Evolutionary conservation across 2,329 filamentous ascomycete species (phyloP), one percentile per base, ranked within the genome.

Genomic region (Decorospora gaudefroyi): DNA sequence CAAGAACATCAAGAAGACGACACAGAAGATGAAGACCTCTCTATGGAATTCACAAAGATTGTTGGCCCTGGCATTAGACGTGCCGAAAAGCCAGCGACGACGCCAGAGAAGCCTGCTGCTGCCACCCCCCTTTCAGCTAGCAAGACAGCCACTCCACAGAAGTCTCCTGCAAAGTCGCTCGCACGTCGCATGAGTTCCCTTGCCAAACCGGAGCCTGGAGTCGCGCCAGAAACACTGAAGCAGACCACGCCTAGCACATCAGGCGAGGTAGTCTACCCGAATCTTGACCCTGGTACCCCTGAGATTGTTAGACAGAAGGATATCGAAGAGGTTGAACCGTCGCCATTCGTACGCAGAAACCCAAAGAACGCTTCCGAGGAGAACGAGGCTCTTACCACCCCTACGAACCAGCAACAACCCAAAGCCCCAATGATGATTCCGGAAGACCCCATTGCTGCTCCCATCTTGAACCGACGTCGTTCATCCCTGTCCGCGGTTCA

Each of bases 21-120:
- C 12, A 42, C 46, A 13, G 62, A 57, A 38, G 66, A 58, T 9
- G 61, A 55, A 66, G 78, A 74, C 65, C 71, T 78, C 17, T 76
- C 75, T n/a, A 78, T 78, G 76, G 76, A 78, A 38, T 69, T 78
- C 21, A 78, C 76, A 1, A 72, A 72, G n/a, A 72, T 74, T 6
- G 61, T 78, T 30, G 76, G 74, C 4, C 60, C 62, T 6, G 73
- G 72, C 23, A 76, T 77, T 42, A 69, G 62, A 45, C 56, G 53
- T 22, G 17, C 51, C 15, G 53, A 37, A 4, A 47, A 48, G n/a
- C 34, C 33, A 30, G 27, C 46, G 17, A 27, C 53, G 23, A 60
- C 57, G 12, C 56, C 62, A 22, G 59, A 59, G 21, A 56, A 58
- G 19, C 34, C 53, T n/a, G 37, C 44, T 13, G 51, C 49, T 11